Evolutionary conservation across 1,284 basidiomycete species (phyloP).

Genomic region (Porodaedalea pini): DNA sequence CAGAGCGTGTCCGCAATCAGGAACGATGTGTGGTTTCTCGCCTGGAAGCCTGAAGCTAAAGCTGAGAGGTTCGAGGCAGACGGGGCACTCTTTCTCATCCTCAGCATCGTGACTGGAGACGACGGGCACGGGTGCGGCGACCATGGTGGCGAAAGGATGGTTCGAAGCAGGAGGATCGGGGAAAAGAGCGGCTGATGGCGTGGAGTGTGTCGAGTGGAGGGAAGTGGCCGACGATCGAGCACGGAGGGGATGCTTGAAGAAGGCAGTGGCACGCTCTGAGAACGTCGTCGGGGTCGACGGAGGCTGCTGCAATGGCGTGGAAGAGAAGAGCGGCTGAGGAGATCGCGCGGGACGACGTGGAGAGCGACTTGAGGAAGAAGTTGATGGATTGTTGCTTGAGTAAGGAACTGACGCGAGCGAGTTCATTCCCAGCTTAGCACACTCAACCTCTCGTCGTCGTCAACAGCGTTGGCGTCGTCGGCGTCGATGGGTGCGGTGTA

Average conservation of each 20-base stretch:
- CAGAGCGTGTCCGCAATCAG: constrained; percentile 94
- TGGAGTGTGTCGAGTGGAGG: constrained; percentile 13
- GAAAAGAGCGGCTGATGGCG: constrained; percentile 4
- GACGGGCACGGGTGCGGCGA: constrained; percentile 60
- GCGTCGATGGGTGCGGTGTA: neutral
- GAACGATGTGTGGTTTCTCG: constrained; percentile 95
- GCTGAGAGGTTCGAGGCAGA: constrained; percentile 86
- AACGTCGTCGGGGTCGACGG: constrained; percentile 13
- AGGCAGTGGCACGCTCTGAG: constrained; percentile 15
- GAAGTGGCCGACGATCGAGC: constrained; percentile 3
- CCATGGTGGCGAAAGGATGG: constrained; percentile 54
- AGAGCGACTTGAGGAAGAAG: neutral
- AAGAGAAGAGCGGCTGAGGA: neutral
- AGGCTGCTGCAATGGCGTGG: neutral
- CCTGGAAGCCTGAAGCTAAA: constrained; percentile 86
- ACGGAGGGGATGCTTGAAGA: constrained; percentile 16
- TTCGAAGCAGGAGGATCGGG: constrained; percentile 8
- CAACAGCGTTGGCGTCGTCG: neutral
- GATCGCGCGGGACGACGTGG: constrained; percentile 5
- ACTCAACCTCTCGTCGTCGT: neutral
- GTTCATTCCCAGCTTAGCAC: constrained; percentile 14
- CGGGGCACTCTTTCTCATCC: constrained; percentile 84
- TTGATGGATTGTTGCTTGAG: constrained; percentile 13
- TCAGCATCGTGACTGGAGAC: constrained; percentile 63
- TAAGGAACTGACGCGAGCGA: constrained; percentile 12